Evolutionary conservation across 129 eudicot species (phyloP), one percentile per base, ranked within the genome.

Genomic region (Heracleum sosnowskyi): DNA sequence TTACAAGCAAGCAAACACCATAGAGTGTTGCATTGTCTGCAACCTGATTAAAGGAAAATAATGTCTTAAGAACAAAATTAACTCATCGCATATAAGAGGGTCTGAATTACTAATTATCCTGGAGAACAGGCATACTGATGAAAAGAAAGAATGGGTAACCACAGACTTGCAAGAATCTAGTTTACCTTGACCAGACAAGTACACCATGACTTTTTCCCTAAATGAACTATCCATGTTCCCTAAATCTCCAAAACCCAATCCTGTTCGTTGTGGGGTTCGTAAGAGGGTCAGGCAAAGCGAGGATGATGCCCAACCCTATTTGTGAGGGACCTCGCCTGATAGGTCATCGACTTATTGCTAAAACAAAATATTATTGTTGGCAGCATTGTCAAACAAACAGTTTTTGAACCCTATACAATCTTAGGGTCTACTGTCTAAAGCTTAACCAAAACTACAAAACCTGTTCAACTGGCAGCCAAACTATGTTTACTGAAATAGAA

Each of bases 21-120:
- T 96, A 96, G 36, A 96, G 91, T 74, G 97, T 87, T 71, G 92
- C 89, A 82, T 89, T 96, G 81, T 92, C 97, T 78, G 97, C 97
- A 84, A 85, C 97, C 99, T 96, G 87, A 79, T 72, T 11, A 44
- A 64, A 36, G 53, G 71, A 76, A 81, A 75, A 80, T 42, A 10
- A 79, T 77, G 1, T n/a, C n/a, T n/a, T n/a, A n/a, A n/a, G 40
- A 66, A 31, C 39, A 66, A 66, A 12, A 66, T 3, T 37, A 76
- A 40, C 29, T 63, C 11, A 77, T 39, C 26, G 41, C 55, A 77
- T 47, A 53, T 12, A 77, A 51, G 24, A 39, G 29, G 45, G 42
- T 37, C 46, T 18, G 15, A 22, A 70, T 18, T 39, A 70, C 4
- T 36, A 36, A 70, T 36, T 15, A 20, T 17, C 42, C 39, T 37